A percentile compares a stretch with the other conserved stretches of the same genome.
These are phyloP conservation scores for Oryza glumipatula DNA, from an alignment of 176 grass and related monocot species.

Conservation along the genomic window DNA sequence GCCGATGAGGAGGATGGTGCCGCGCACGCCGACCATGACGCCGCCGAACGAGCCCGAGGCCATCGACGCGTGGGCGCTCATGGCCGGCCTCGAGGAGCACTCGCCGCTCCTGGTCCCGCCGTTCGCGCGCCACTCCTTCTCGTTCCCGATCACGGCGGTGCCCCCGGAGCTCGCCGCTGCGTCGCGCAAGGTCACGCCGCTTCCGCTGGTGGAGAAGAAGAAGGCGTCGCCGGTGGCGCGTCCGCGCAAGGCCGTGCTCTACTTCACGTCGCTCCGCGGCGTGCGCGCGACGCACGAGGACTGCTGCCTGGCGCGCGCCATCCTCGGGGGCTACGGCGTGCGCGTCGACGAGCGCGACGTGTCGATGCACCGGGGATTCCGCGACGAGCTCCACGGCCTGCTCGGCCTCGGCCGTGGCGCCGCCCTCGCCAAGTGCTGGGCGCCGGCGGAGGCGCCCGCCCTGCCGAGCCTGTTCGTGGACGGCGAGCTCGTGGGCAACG, in stretches of 20 bases:
- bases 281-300: conserved; percentile 84
- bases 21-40: conserved; percentile 82
- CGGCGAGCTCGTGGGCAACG: conserved; percentile 63
- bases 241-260: conserved; percentile 63
- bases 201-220: conserved; percentile 33
- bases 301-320: conserved; percentile 66
- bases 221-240: neutral
- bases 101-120: conserved; percentile 48
- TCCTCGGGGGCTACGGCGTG: conserved; percentile 75
- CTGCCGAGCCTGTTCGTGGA: conserved; percentile 79
- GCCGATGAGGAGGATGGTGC: conserved; percentile 27
- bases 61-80: conserved; percentile 81
- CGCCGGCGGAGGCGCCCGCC: neutral
- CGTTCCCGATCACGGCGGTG: conserved; percentile 51
- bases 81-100: conserved; percentile 78
- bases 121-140: conserved; percentile 84
- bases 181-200: conserved; percentile 45
- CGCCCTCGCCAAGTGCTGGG: conserved; percentile 39
- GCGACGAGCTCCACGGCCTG: conserved; percentile 62
- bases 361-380: conserved; percentile 87
- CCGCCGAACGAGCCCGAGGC: conserved; percentile 91
- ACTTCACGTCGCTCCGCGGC: conserved; percentile 92
- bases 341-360: conserved; percentile 91
- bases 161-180: conserved; percentile 36
- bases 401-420: conserved; percentile 19